Evolutionary conservation across 1,284 basidiomycete genomes (phyloP).

Genomic region (Sphaerobolus stellatus): DNA sequence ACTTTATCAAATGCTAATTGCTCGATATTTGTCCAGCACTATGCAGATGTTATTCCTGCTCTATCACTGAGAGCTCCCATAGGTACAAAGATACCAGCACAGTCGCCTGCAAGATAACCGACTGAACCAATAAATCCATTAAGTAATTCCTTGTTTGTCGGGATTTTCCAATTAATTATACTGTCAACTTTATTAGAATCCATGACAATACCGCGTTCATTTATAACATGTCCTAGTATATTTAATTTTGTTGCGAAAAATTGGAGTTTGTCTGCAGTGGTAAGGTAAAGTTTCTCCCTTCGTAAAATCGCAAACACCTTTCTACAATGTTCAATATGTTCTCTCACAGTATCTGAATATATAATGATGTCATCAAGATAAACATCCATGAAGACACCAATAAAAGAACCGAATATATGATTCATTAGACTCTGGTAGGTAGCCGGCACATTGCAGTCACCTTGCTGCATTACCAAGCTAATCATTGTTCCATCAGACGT

Average conservation of each 20-base stretch:
- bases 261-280: slow-evolving; percentile 26
- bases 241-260: slow-evolving; percentile 25
- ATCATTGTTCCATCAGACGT: slow-evolving; percentile 37
- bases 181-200: slow-evolving; percentile 32
- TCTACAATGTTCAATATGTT: slow-evolving; percentile 29
- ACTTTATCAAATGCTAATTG: slow-evolving; percentile 31
- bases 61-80: slow-evolving; percentile 19
- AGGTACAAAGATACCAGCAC: slow-evolving; percentile 19
- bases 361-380: slow-evolving; percentile 36
- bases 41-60: slow-evolving; percentile 13
- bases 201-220: slow-evolving; percentile 29
- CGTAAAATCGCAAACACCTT: slow-evolving; percentile 24
- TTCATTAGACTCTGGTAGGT: slow-evolving; percentile 34
- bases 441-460: slow-evolving; percentile 29
- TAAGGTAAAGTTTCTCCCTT: slow-evolving; percentile 24
- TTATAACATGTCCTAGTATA: slow-evolving; percentile 32
- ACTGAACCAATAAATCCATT: slow-evolving; percentile 27
- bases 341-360: slow-evolving; percentile 23
- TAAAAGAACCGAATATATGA: slow-evolving; percentile 26
- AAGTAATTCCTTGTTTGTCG: slow-evolving; percentile 20
- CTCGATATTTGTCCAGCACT: slow-evolving; percentile 24
- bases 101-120: slow-evolving; percentile 23
- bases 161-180: slow-evolving; percentile 18
- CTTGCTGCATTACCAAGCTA: slow-evolving; percentile 32
- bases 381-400: slow-evolving; percentile 28